A percentile compares a stretch with the other conserved stretches of the same genome.
phyloP scores from a whole-genome alignment of 371 early-diverging fungal species.

The Mucor lusitanicus region DNA sequence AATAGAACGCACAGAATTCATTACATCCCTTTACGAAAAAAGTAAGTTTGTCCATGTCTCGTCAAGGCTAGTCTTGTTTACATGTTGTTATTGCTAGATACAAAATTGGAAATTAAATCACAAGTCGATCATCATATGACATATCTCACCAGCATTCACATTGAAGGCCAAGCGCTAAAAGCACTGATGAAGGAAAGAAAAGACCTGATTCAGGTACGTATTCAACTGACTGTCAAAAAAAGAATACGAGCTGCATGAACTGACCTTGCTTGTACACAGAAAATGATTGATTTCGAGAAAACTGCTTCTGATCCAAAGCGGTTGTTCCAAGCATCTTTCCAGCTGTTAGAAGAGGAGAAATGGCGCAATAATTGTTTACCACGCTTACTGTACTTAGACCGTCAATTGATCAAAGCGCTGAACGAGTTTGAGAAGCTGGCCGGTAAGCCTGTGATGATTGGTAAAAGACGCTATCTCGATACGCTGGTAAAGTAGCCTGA shows the following conservation, averaged over 20 bases:
- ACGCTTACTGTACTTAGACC: constrained; percentile 77
- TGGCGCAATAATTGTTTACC: constrained; percentile 87
- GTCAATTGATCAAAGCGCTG: constrained; percentile 59
- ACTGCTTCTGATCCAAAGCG: constrained; percentile 85
- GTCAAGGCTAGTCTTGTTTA: neutral
- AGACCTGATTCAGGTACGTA: constrained; percentile 56
- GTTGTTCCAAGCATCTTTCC: constrained; percentile 81
- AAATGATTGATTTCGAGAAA: constrained; percentile 79
- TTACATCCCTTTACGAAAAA: constrained; percentile 40
- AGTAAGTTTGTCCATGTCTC: constrained; percentile 31
- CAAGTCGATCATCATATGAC: constrained; percentile 42
- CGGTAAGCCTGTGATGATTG: constrained; percentile 58
- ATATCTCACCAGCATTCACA: constrained; percentile 44
- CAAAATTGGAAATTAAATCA: constrained; percentile 20
- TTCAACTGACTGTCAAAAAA: neutral
- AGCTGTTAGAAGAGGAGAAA: constrained; percentile 84
- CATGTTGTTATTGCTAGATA: constrained; percentile 14
- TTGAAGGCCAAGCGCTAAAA: constrained; percentile 44
- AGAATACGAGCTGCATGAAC: neutral
- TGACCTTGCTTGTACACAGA: neutral
- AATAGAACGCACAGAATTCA: constrained; percentile 47
- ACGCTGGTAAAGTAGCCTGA: constrained; percentile 35
- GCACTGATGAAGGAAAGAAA: constrained; percentile 58
- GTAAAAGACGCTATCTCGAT: constrained; percentile 52
- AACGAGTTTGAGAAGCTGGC: constrained; percentile 53